Percentiles rank a stretch among this genome's conserved stretches.
These are phyloP conservation scores for Hysterium pulicare DNA, from an alignment of 2,329 filamentous ascomycete genomes.

Conservation along the genomic window DNA sequence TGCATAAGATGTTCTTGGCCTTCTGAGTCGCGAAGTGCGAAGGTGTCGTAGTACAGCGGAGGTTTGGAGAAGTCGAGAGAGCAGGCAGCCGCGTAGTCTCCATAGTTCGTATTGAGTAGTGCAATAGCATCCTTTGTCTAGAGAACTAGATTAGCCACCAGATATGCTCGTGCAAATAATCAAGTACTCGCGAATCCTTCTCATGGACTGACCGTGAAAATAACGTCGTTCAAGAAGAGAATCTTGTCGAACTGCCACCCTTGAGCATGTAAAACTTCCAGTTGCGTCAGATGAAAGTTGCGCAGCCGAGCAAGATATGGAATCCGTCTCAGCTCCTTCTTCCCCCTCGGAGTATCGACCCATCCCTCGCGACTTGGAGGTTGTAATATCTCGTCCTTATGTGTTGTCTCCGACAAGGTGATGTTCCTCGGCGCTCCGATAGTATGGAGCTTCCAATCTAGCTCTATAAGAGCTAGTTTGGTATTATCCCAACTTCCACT, in stretches of 20 bases:
- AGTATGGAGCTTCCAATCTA: constrained; percentile 54
- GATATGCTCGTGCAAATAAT: too few relatives aligned
- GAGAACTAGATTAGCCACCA: too few relatives aligned
- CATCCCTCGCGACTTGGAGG: constrained; percentile 51
- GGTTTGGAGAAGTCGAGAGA: constrained; percentile 57
- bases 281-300: constrained; percentile 60
- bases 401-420: constrained; percentile 56
- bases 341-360: constrained; percentile 55
- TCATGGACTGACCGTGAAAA: constrained; percentile 57
- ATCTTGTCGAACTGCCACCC: constrained; percentile 63
- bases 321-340: constrained; percentile 61
- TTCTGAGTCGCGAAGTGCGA: constrained; percentile 54
- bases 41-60: constrained; percentile 59
- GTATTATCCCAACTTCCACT: constrained; percentile 68
- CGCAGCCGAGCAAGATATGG: constrained; percentile 64
- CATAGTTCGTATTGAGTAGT: constrained; percentile 56
- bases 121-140: constrained; percentile 55
- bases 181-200: too few relatives aligned
- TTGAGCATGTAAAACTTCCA: too few relatives aligned
- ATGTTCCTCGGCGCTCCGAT: constrained; percentile 55
- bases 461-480: constrained; percentile 56
- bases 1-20: constrained; percentile 52
- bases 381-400: constrained; percentile 31
- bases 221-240: constrained; percentile 62
- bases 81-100: constrained; percentile 61